Conservation (phyloP, 495 filamentous ascomycete species). For the Penicillium lagena region DNA sequence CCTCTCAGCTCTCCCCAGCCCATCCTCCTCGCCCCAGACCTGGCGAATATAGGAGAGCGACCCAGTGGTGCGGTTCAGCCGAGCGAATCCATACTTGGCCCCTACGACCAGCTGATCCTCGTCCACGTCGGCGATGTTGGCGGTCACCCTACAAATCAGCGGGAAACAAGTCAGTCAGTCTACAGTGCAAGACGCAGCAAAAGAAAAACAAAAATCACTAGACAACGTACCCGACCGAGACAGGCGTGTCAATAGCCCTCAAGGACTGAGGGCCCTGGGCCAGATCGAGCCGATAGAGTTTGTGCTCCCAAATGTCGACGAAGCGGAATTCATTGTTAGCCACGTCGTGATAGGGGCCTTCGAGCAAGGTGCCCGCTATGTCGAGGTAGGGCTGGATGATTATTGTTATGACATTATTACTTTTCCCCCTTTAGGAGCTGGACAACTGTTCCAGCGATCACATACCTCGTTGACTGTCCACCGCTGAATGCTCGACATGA, state of each 20-base stretch:
- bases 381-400: conserved; percentile 64
- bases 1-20: conserved; percentile 41
- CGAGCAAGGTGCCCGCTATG: conserved; percentile 66
- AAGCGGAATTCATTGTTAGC: conserved; percentile 70
- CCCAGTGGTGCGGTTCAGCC: conserved; percentile 62
- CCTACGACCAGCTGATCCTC: conserved; percentile 64
- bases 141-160: conserved; percentile 55
- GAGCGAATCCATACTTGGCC: conserved; percentile 74
- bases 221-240: conserved; percentile 49
- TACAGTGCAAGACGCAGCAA: not conserved
- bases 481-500: conserved; percentile 30
- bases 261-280: conserved; percentile 56
- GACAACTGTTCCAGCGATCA: not conserved
- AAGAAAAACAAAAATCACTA: not conserved
- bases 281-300: conserved; percentile 70
- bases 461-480: conserved; percentile 41
- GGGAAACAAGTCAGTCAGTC: conserved; percentile 7
- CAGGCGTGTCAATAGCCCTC: conserved; percentile 58
- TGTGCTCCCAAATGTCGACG: conserved; percentile 79
- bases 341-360: conserved; percentile 76
- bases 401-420: conserved; percentile 1
- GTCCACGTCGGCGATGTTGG: conserved; percentile 62
- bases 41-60: conserved; percentile 54
- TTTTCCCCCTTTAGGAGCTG: not conserved
- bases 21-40: conserved; percentile 45